A percentile compares a stretch with the other conserved stretches of the same genome.
Conservation (phyloP, 305 asterid species). For the Coffea humblotiana region DNA sequence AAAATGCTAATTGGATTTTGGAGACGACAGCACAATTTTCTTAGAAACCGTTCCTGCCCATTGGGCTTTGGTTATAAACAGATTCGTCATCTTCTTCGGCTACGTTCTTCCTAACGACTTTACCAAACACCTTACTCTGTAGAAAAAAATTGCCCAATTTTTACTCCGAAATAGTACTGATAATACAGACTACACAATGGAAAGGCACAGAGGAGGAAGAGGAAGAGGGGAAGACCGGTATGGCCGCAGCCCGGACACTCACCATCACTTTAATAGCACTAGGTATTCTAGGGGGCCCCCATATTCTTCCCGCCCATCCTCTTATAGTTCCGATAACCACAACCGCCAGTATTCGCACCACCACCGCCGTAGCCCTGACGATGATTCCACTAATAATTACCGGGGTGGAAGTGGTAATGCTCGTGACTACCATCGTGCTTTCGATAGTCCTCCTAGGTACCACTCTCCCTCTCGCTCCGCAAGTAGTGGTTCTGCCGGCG, state of each 20-base stretch:
- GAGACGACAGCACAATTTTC: too few relatives aligned
- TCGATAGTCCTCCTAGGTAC: conserved; percentile 62
- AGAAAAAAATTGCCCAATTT: neutral
- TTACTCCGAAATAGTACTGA: too few relatives aligned
- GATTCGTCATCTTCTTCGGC: too few relatives aligned
- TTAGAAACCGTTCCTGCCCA: too few relatives aligned
- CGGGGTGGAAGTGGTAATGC: conserved; percentile 32
- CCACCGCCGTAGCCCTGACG: conserved; percentile 29
- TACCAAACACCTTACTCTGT: too few relatives aligned
- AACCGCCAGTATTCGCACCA: conserved; percentile 21
- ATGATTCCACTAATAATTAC: conserved; percentile 15
- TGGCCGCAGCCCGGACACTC: conserved; percentile 33
- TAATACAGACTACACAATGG: conserved; percentile 15
- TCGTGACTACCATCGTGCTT: conserved; percentile 47
- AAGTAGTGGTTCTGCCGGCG: conserved; percentile 27
- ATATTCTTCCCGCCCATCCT: conserved; percentile 28
- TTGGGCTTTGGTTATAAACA: too few relatives aligned
- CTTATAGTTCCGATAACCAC: conserved; percentile 36
- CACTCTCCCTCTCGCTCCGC: conserved; percentile 21
- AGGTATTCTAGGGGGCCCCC: conserved; percentile 44
- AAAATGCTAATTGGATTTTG: too few relatives aligned
- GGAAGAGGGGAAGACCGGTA: conserved; percentile 36
- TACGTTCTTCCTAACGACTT: too few relatives aligned
- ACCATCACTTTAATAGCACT: conserved; percentile 26
- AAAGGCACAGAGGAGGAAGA: conserved; percentile 60